Base-by-base conservation (phyloP, 352 stramenopile genomes). In the Detonula confervacea region DNA sequence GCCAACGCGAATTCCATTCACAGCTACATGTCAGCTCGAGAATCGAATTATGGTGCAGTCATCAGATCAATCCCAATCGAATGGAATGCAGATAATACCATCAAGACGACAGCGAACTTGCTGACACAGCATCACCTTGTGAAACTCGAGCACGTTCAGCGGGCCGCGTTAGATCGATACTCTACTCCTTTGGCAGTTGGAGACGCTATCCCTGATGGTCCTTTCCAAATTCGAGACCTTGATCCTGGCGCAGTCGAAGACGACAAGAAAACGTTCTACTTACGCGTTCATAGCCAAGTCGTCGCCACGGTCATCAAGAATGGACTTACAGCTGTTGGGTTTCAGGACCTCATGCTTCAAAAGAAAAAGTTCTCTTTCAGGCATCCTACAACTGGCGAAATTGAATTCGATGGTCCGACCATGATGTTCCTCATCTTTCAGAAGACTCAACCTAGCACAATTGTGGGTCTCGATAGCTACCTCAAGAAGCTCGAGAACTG, bases 301-400 rank as follows among this genome's bases (percentile, higher is more conserved):
- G 49, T 75, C 12, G 52, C 54, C 1, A 42, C 11, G 20, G 8
- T 67, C 1, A 33, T 75, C 37, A 67, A 75, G 35, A 67, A 75
- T 47, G 25, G 1, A 18, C 7, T 75, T 6, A 51, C 52, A 2
- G 1, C 37, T 12, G 1, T 18, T 1, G 33, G 8, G 11, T 46
- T 12, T 18, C 37, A 25, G 1, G 33, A 29, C n/a, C n/a, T n/a
- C n/a, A 22, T 75, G 18, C 4, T 65, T 4, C 12, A 56, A 14
- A 14, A 18, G 4, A 57, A 54, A 16, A 22, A 75, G 24, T 67
- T 75, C 20, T 22, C 35, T 12, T 75, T 66, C 54, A 9, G 22
- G 22, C 22, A 66, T 60, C 7, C 29, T n/a, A 46, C 8, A 27
- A 52, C 64, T 37, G 66, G 52, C 9, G 9, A 57, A 6, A 30